Evolutionary conservation across 768 basidiomycete species (phyloP), one percentile per base, ranked within the genome.

Genomic region (Strobilomyces echinocephalus): DNA sequence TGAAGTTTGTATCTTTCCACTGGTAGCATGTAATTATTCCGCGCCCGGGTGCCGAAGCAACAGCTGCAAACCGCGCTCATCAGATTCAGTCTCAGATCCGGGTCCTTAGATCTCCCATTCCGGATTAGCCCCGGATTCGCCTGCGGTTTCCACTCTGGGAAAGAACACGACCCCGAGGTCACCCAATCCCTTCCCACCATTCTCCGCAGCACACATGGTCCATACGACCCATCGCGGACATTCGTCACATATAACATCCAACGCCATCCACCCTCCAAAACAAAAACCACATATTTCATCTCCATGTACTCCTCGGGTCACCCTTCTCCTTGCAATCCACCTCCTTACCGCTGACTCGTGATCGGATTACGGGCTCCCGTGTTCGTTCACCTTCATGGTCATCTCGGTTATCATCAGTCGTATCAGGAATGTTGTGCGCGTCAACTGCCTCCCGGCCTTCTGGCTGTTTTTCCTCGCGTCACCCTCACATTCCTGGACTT

Each of bases 21-120:
- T 63, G 61, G 62, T 58, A 59, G 62, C 69, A 61, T 64, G 68
- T 66, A 71, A 71, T 69, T 69, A 69, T 71, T 69, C 69, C 68
- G 68, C 62, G 65, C 67, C 66, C 68, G 66, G 68, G 67, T 71
- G 69, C 68, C 69, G 69, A 69, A 56, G 67, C 61, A 68, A 68
- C 67, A 68, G 56, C 59, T 55, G 52, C 66, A 69, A 70, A 70
- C 69, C 65, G 69, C 65, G 68, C 67, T 67, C 69, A 58, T 64
- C 64, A 69, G 64, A 66, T 68, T 61, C 52, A 56, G 55, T 54
- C 40, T 35, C 55, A 70, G 69, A 68, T 70, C 61, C 58, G 31
- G 62, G 59, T 65, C 46, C 18, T 26, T 18, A 62, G 57, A 57
- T 63, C 49, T 14, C 24, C 40, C 38, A 44, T 63, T 49, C 66